Conservation (phyloP, 495 filamentous ascomycete species). For the Zalerion maritima region DNA sequence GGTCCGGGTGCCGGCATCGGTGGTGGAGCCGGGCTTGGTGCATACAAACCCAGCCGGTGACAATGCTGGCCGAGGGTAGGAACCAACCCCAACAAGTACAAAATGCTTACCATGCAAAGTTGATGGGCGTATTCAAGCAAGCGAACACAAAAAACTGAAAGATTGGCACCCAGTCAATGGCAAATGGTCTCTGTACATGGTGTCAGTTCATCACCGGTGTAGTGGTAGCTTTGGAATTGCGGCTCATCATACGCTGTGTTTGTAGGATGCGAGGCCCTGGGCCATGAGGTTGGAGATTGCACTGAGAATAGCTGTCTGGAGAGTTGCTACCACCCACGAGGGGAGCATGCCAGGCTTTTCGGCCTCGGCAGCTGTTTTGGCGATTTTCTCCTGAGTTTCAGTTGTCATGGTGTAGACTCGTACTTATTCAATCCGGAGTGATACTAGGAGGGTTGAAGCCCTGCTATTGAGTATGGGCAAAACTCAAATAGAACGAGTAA, state of each 20-base stretch:
- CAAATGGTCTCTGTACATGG: conserved; percentile 28
- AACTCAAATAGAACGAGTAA: no score
- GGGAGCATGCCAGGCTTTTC: conserved; percentile 28
- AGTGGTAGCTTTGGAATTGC: conserved; percentile 7
- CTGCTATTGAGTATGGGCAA: no score
- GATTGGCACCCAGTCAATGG: conserved; percentile 46
- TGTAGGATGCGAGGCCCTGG: conserved; percentile 59
- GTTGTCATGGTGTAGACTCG: not conserved
- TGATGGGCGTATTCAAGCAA: conserved; percentile 63
- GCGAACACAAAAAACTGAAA: conserved; percentile 69
- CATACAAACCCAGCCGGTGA: no score
- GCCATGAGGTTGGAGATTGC: conserved; percentile 70
- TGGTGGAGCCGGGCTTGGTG: conserved; percentile 8
- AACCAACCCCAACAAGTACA: not conserved
- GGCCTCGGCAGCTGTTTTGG: not conserved
- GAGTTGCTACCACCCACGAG: conserved; percentile 47
- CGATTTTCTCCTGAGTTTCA: not conserved
- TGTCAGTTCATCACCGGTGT: conserved; percentile 5
- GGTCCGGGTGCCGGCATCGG: not conserved
- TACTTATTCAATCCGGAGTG: no score
- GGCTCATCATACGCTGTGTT: conserved; percentile 36
- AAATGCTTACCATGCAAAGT: conserved; percentile 66
- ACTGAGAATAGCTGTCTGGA: conserved; percentile 58
- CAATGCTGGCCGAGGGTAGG: not conserved
- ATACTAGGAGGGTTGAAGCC: no score